Percentiles rank a stretch among this genome's conserved stretches.
These are phyloP conservation scores for Neurospora discreta DNA, from an alignment of 495 filamentous ascomycete species.

Conservation along the genomic window DNA sequence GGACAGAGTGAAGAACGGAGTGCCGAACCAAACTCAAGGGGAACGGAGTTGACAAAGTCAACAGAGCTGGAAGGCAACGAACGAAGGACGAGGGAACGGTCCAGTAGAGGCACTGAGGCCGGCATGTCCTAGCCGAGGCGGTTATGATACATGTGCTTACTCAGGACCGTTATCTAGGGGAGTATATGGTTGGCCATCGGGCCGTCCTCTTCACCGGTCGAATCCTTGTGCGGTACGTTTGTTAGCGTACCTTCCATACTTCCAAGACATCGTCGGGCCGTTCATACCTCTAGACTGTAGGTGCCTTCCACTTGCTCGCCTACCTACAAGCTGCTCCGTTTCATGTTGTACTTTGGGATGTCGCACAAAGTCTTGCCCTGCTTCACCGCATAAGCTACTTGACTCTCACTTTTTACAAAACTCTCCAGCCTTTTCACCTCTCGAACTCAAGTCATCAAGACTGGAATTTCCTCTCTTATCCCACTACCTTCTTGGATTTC, in stretches of 20 bases:
- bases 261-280: not conserved
- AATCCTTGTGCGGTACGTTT: not conserved
- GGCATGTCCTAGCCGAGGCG: not conserved
- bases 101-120: not conserved
- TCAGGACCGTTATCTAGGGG: not conserved
- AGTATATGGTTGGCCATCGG: not conserved
- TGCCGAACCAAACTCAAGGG: not conserved
- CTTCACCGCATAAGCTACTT: not conserved
- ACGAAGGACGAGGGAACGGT: not conserved
- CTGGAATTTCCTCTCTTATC: not conserved
- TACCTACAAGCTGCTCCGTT: not conserved
- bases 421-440: not conserved
- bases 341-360: not conserved
- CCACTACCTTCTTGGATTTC: not conserved
- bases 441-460: not conserved
- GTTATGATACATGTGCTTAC: not conserved
- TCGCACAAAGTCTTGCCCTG: not conserved
- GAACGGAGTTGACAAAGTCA: not conserved
- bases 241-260: not conserved
- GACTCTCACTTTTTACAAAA: not conserved
- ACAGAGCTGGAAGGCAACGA: not conserved
- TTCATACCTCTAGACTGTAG: not conserved
- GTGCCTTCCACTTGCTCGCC: not conserved
- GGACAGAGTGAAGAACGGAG: not conserved
- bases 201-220: not conserved